Base-by-base conservation (phyloP, 2,329 filamentous ascomycete species). In the Penicillium sp. region DNA sequence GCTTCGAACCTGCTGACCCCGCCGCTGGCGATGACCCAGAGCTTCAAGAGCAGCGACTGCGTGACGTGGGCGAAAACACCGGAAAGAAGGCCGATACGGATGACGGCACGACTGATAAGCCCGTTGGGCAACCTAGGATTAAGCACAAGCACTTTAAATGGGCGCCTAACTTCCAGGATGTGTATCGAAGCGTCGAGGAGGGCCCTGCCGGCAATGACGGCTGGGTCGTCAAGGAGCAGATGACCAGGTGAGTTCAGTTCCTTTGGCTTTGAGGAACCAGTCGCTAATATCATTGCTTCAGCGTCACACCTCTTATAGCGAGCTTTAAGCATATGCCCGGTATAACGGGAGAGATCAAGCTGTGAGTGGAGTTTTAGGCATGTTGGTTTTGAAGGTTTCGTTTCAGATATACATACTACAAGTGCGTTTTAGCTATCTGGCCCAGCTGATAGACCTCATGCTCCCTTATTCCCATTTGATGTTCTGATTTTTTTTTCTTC, bases 71-170 rank as follows among this genome's bases (percentile, higher is more conserved):
- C 58, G 82, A 83, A 25, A 75, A 77, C 61, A 55, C 75, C 52
- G 70, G 70, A 51, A 60, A 66, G 61, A 70, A 67, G 13, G 66
- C 66, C 26, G 70, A 69, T 58, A 54, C 65, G 55, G 63, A 64
- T 59, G 67, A 72, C 49, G 37, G 7, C 22, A 19, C 53, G n/a
- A 46, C 42, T 30, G 73, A 73, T 66, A 66, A 69, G 74, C 43
- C 61, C 22, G 38, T 30, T 30, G 14, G 51, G 1, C 48, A 28
- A 68, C 42, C 78, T 43, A 79, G 83, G 33, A 88, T 92, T 74
- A 84, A 82, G 58, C 92, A 96, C 76, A 92, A 91, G 75, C 91
- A 96, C 77, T 98, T 97, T 82, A 96, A 94, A 78, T 98, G 95
- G 95, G 87, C 91, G 52, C 95, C 94, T 2, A 87, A 86, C 65